Conservation (phyloP, 306 rosid species). For the Cercis canadensis region DNA sequence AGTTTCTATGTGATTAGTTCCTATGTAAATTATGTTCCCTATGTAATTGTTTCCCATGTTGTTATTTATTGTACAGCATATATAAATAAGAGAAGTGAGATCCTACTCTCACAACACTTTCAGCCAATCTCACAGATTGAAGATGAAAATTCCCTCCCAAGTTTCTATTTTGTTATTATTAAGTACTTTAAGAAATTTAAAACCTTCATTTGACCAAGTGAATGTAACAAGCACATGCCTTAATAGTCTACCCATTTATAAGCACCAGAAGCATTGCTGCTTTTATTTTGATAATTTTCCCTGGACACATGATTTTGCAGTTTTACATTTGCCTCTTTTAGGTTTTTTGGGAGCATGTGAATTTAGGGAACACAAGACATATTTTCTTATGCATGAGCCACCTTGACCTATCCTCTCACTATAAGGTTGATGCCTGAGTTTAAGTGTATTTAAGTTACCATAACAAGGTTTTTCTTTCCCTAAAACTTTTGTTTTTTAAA, state of each 20-base stretch:
- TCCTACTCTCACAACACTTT: no score
- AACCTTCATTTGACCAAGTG: slow-evolving; percentile 11
- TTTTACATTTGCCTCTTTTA: neutral
- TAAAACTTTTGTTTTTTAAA: neutral
- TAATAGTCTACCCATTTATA: slow-evolving; percentile 18
- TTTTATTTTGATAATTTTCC: neutral
- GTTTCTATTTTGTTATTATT: slow-evolving; percentile 11
- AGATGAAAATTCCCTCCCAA: slow-evolving; percentile 20
- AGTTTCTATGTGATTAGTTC: no score
- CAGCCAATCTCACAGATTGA: no score
- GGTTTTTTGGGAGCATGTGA: slow-evolving; percentile 15
- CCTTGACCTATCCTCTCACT: neutral
- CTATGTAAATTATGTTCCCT: no score
- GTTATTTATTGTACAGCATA: no score
- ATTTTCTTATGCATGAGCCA: slow-evolving; percentile 6
- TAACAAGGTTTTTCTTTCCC: neutral
- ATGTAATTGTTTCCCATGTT: no score
- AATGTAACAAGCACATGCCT: neutral
- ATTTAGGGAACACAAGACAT: slow-evolving; percentile 3
- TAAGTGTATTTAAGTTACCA: neutral
- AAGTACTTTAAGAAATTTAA: slow-evolving; percentile 13
- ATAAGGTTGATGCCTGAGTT: neutral
- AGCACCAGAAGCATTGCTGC: neutral
- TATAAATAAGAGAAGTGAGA: no score
- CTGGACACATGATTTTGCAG: neutral